phyloP scores from a whole-genome alignment of 805 yeast genomes.

The Danielia reshetovae region DNA sequence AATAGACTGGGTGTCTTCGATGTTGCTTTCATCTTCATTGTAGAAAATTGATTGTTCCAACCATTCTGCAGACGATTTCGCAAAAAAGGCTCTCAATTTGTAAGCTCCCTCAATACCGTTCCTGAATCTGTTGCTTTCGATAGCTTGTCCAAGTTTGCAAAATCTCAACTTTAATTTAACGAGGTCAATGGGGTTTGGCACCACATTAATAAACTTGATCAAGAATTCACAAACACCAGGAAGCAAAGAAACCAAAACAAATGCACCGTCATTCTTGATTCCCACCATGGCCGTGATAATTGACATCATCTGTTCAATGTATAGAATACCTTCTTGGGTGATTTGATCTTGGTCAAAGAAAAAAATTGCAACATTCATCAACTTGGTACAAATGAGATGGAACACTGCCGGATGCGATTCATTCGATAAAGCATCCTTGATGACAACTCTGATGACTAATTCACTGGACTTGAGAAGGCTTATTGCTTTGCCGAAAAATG shows the following conservation, averaged over 20 bases:
- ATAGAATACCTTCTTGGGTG: conserved; percentile 28
- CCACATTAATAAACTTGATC: conserved; percentile 24
- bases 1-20: conserved; percentile 1
- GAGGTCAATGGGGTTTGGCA: conserved; percentile 25
- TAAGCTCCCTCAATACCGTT: conserved; percentile 43
- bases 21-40: conserved; percentile 18
- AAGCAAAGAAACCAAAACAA: conserved; percentile 27
- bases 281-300: conserved; percentile 40
- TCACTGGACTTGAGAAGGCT: conserved; percentile 45
- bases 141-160: conserved; percentile 33
- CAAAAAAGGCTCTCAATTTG: conserved; percentile 43
- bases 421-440: conserved; percentile 65
- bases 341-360: conserved; percentile 24
- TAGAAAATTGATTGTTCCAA: conserved; percentile 47
- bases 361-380: conserved; percentile 35
- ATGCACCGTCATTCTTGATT: conserved; percentile 33
- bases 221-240: conserved; percentile 27
- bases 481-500: conserved; percentile 50
- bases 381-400: conserved; percentile 43
- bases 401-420: conserved; percentile 61
- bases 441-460: conserved; percentile 59
- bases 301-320: conserved; percentile 48
- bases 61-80: conserved; percentile 49
- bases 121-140: conserved; percentile 30
- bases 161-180: conserved; percentile 41